Evolutionary conservation across 2,329 filamentous ascomycete species (phyloP).

Genomic region (Epichloe glyceriae): DNA sequence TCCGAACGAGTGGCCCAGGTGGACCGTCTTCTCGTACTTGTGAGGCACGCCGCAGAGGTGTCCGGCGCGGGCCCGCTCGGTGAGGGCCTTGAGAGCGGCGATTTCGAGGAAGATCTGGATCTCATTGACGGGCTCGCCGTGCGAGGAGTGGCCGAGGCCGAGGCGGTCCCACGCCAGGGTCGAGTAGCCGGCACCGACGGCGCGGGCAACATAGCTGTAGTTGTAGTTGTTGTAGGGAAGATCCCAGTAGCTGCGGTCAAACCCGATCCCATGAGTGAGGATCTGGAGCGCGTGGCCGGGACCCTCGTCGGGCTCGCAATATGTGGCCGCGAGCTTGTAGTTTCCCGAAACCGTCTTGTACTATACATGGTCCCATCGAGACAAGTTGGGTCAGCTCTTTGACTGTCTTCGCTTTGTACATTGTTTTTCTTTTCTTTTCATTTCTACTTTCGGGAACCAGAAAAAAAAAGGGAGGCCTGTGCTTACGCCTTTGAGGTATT

Average conservation of each 20-base stretch:
- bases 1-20: constrained; percentile 54
- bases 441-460: too few species aligned
- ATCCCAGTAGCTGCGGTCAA: constrained; percentile 46
- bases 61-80: constrained; percentile 32
- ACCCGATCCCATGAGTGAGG: constrained; percentile 29
- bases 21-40: constrained; percentile 32
- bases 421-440: too few species aligned
- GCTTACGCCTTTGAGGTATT: constrained; percentile 29
- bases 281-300: constrained; percentile 25
- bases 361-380: constrained; percentile 12
- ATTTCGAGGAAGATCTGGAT: constrained; percentile 46
- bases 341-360: constrained; percentile 36
- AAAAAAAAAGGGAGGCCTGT: not conserved
- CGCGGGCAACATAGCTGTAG: constrained; percentile 47
- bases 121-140: constrained; percentile 45
- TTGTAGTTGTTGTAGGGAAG: constrained; percentile 41
- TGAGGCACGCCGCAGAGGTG: constrained; percentile 27
- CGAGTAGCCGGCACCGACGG: constrained; percentile 42
- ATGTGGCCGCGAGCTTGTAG: constrained; percentile 47
- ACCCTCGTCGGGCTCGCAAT: constrained; percentile 42
- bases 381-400: not conserved
- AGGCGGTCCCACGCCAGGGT: constrained; percentile 50
- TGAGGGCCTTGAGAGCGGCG: constrained; percentile 42
- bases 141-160: constrained; percentile 44
- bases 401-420: too few species aligned